Evolutionary conservation across 345 rosid species (phyloP), one percentile per base, ranked within the genome.

Genomic region (Rubroshorea leprosula): DNA sequence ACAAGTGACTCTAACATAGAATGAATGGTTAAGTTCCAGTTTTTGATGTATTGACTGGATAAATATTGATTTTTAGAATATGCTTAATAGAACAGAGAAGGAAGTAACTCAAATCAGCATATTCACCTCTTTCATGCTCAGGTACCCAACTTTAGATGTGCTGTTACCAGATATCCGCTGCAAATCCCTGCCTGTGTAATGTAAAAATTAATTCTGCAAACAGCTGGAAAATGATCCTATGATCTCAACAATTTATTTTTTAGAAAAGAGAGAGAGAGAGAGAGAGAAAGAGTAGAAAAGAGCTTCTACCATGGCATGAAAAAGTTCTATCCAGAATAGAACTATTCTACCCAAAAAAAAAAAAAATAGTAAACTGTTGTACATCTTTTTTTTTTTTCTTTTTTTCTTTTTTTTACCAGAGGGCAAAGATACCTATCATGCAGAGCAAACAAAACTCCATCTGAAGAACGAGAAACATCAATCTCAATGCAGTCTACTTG

Each of bases 401-500:
- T n/a, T n/a, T n/a, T n/a, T n/a, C n/a, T n/a, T n/a, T n/a, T n/a
- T n/a, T n/a, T n/a, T n/a, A n/a, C n/a, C 45, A 23, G 35, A 58
- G 46, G 54, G 58, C 20, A 69, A 27, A 70, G 14, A 38, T 57
- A 89, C 99, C 99, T 87, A 63, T 89, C 91, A 63, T 89, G 97
- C 5, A 93, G 83, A 69, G 97, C 94, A 74, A 93, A 81, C 62
- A 93, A 55, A 63, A 76, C 78, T 67, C 99, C 96, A 75, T 93
- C 99, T 49, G 74, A 73, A 14, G 99, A 84, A 44, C 97, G 97
- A 54, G 99, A 93, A 55, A 89, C 82, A 73, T 89, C 99, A 63
- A 93, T 78, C 83, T 93, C 97, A 23, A 93, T 78, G 68, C 99
- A 93, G 74, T 89, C 96, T 60, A 81, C 99, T 55, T 73, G 82